These are phyloP conservation scores for Penicillium sumatraense DNA, from an alignment of 2,329 filamentous ascomycete species.

Conservation along the genomic window DNA sequence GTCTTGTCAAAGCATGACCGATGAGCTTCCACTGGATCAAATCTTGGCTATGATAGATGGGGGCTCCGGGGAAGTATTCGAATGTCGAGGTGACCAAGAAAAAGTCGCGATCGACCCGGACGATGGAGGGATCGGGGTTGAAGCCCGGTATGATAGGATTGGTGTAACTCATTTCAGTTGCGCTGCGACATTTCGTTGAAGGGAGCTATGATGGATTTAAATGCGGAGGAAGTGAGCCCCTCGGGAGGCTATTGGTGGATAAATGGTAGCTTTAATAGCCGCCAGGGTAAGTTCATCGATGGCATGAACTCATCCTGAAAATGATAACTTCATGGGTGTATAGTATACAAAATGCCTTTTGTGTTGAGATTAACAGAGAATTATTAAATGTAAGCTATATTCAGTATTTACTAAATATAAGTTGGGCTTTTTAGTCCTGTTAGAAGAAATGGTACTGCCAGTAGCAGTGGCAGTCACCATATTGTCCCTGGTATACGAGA, in stretches of 20 bases:
- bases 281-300: background rate
- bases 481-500: too few relatives aligned
- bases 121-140: slow-evolving; percentile 65
- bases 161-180: slow-evolving; percentile 22
- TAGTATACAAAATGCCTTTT: too few relatives aligned
- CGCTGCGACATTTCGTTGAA: background rate
- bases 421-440: too few relatives aligned
- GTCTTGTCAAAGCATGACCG: slow-evolving; percentile 38
- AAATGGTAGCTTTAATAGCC: background rate
- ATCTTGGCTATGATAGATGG: slow-evolving; percentile 62
- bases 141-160: slow-evolving; percentile 64
- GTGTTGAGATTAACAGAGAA: too few relatives aligned
- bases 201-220: background rate
- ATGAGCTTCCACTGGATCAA: slow-evolving; percentile 47
- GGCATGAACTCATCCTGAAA: too few relatives aligned
- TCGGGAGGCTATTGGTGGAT: slow-evolving; percentile 2
- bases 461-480: too few relatives aligned
- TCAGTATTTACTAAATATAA: too few relatives aligned
- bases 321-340: too few relatives aligned
- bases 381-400: too few relatives aligned
- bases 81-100: slow-evolving; percentile 67
- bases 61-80: slow-evolving; percentile 65
- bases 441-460: too few relatives aligned
- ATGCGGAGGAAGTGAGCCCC: background rate
- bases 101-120: slow-evolving; percentile 56